Evolutionary conservation across 192 early-diverging fungal species (phyloP), one percentile per base, ranked within the genome.

Genomic region (Mortierella antarctica): DNA sequence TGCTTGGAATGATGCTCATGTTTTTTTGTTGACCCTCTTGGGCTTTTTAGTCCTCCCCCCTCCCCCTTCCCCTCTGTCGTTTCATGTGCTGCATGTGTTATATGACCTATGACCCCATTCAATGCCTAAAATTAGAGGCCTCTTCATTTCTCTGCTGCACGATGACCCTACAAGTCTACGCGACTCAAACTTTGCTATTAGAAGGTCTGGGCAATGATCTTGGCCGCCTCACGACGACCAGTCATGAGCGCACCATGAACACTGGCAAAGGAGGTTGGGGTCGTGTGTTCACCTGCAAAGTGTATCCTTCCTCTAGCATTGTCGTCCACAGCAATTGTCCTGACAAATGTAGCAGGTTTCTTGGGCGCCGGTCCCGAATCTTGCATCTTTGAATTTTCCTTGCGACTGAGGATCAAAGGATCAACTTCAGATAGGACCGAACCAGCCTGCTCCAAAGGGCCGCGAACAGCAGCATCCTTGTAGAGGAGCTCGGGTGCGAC

Each of bases 261-360:
- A 58, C 83, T 85, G 2, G 80, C 83, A 67, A 86, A 86, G 17
- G 70, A 72, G 0, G 78, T 71, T 4, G 76, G 82, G 12, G 83
- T 82, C 17, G 81, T 83, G 53, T 86, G 85, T 18, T 86, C 85
- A 4, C 85, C 85, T 18, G 85, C 85, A 72, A 84, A 85, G 54
- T 82, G 62, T 18, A 86, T 52, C 20, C 79, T 62, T 11, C 84
- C 78, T 20, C 50, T 18, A 6, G 5, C 45, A 7, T 48, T 14
- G 44, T 68, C 65, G 17, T 73, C 79, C 17, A 73, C 72, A 6
- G 59, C 74, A 5, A 81, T 58, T 21, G 62, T 71, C 45, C 65
- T 65, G 7, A 70, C 40, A n/a, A 67, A 31, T 10, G 58, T 65
- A n/a, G 55, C 21, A 0, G 46, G 56, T 39, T 65, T 62, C 31